These are phyloP conservation scores for Aspergillus candidus DNA, from an alignment of 2,329 filamentous ascomycete genomes.

Conservation along the genomic window DNA sequence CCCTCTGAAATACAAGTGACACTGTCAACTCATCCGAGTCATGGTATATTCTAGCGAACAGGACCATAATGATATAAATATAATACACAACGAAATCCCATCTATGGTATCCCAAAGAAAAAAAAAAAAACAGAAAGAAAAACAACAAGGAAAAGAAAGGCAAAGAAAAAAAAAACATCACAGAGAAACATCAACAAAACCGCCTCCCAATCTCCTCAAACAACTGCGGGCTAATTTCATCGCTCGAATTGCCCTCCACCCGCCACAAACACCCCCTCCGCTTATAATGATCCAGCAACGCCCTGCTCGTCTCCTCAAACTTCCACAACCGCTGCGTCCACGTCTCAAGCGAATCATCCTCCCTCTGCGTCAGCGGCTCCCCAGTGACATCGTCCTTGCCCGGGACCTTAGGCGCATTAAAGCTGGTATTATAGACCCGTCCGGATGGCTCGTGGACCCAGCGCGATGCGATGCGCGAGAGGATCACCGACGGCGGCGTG, in stretches of 20 bases:
- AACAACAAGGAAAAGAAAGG: constrained; percentile 9
- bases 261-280: constrained; percentile 77
- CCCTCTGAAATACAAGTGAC: too few species aligned
- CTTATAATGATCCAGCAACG: constrained; percentile 83
- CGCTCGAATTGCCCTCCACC: constrained; percentile 80
- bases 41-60: too few species aligned
- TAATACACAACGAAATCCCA: too few species aligned
- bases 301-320: constrained; percentile 81
- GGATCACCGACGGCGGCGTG: constrained; percentile 79
- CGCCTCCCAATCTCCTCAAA: constrained; percentile 73
- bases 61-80: too few species aligned
- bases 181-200: constrained; percentile 48
- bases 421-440: constrained; percentile 89
- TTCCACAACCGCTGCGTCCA: constrained; percentile 74
- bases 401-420: constrained; percentile 74
- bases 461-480: constrained; percentile 81
- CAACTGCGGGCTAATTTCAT: constrained; percentile 91
- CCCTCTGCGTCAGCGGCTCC: constrained; percentile 71
- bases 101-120: too few species aligned
- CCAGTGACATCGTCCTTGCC: constrained; percentile 89
- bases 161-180: constrained; percentile 16
- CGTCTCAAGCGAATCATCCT: constrained; percentile 80
- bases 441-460: constrained; percentile 93
- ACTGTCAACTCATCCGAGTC: too few species aligned
- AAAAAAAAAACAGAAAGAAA: not conserved